Percentiles rank a stretch among this genome's conserved stretches.
These are phyloP conservation scores for Magnusiomyces clavatus DNA, from an alignment of 1,139 yeast species.

Conservation along the genomic window DNA sequence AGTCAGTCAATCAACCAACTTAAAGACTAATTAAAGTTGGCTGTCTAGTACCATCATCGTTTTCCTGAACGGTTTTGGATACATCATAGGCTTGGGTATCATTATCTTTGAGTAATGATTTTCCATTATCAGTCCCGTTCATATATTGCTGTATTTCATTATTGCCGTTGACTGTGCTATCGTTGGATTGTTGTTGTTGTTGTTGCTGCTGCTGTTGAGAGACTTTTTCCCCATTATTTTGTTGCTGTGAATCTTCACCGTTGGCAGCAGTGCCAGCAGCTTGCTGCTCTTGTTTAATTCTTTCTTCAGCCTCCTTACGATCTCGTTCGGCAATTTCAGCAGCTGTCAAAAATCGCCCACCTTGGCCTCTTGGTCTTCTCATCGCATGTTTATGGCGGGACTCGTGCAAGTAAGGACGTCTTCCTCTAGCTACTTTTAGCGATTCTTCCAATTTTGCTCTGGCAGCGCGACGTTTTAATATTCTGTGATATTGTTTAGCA, in stretches of 20 bases:
- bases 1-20: too few relatives aligned
- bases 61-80: too few relatives aligned
- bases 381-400: constrained; percentile 98
- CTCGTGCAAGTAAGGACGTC: constrained; percentile 93
- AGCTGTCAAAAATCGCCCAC: constrained; percentile 93
- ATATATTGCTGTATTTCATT: too few relatives aligned
- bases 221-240: background rate
- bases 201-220: background rate
- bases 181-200: background rate
- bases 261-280: background rate
- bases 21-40: background rate
- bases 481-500: constrained; percentile 95
- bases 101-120: too few relatives aligned
- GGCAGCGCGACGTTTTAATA: constrained; percentile 84
- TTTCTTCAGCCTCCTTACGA: constrained; percentile 37
- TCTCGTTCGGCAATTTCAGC: constrained; percentile 91
- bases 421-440: constrained; percentile 77
- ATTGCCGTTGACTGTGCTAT: too few relatives aligned
- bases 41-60: background rate
- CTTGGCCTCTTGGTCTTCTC: constrained; percentile 99
- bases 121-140: too few relatives aligned
- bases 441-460: constrained; percentile 89
- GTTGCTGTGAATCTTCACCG: background rate
- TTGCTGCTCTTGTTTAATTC: constrained; percentile 1
- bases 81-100: too few relatives aligned